Evolutionary conservation across 345 rosid genomes (phyloP).

Genomic region (Aurinia saxatilis): DNA sequence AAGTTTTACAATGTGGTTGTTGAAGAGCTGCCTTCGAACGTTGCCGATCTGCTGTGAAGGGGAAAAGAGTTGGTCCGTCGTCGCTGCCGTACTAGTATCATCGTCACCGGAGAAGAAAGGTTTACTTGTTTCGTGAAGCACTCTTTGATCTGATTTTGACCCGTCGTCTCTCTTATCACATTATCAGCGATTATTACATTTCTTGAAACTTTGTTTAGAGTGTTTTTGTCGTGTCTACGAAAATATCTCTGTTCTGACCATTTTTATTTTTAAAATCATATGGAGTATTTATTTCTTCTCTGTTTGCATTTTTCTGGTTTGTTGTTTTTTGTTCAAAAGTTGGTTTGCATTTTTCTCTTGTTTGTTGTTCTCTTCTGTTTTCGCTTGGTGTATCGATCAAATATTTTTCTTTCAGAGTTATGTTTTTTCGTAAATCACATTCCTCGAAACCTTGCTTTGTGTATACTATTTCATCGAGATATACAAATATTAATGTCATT

Average conservation of each 20-base stretch:
- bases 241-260: slow-evolving; percentile 14
- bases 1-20: slow-evolving; percentile 49
- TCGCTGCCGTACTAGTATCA: background rate
- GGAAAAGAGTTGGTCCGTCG: background rate
- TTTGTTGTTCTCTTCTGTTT: background rate
- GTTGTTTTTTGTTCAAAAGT: no score
- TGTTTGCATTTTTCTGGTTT: background rate
- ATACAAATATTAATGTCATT: no score
- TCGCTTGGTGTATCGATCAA: background rate
- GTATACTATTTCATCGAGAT: no score
- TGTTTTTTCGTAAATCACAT: no score
- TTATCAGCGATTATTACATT: slow-evolving; percentile 1
- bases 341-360: background rate
- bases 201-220: slow-evolving; percentile 3
- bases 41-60: slow-evolving; percentile 48
- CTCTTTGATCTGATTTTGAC: slow-evolving; percentile 30
- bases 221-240: background rate
- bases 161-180: background rate
- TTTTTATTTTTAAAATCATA: slow-evolving; percentile 15
- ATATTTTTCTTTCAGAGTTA: background rate
- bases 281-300: slow-evolving; percentile 21
- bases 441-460: no score
- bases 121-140: slow-evolving; percentile 23
- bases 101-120: slow-evolving; percentile 27
- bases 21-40: slow-evolving; percentile 57